Base-by-base conservation (phyloP, 768 basidiomycete genomes). In the Glaciozyma martinii region DNA sequence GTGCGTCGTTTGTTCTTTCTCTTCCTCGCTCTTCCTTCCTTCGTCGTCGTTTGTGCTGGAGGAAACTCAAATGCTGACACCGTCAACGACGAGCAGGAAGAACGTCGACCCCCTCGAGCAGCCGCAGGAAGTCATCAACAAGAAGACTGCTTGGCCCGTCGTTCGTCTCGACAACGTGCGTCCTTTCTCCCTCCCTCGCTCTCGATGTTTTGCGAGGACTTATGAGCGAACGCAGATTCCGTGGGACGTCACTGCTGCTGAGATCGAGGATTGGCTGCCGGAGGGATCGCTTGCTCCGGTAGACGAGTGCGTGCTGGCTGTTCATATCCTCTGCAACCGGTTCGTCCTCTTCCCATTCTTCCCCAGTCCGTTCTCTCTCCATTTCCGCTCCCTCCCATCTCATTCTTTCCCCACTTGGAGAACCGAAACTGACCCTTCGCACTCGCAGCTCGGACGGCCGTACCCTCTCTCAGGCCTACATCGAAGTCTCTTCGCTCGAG, bases 321-420 rank as follows among this genome's bases (percentile, higher is more conserved):
- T 70, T 10, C 68, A 70, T 25, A 56, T 70, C 30, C 60, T 70
- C n/a, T 70, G 68, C 65, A 70, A 66, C 55, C 61, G 68, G 68
- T 70, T 16, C 8, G 64, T 46, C 9, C 10, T 33, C 10, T 10
- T 33, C 6, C 33, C 10, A 40, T 40, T 0, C 15, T 40, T 30
- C 5, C 16, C n/a, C 6, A 10, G 5, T 32, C 23, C 42, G 33
- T 15, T 3, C 5, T 46, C 37, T 42, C 19, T 29, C 23, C 19
- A 27, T 8, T 27, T 23, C 3, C 25, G n/a, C n/a, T n/a, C n/a
- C n/a, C n/a, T n/a, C n/a, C n/a, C n/a, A n/a, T n/a, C n/a, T n/a
- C n/a, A n/a, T 25, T 27, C 37, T 33, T 27, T 29, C 29, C 12
- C 23, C 37, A 18, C 7, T 15, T 2, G 47, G 5, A 27, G 3